Conservation (phyloP, 129 eudicot species). For the Lactuca saligna region DNA sequence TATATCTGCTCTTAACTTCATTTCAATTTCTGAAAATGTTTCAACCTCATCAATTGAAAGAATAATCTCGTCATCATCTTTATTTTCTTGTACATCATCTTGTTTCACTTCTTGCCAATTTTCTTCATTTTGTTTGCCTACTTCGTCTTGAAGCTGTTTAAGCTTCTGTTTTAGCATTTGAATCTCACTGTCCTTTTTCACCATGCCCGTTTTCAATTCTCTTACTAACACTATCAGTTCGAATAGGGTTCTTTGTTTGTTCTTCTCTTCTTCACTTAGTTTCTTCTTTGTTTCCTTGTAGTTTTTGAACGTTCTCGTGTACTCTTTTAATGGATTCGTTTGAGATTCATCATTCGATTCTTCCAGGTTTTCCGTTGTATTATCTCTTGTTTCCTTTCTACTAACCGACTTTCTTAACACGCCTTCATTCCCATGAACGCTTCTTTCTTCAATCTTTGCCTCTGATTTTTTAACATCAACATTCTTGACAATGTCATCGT, state of each 20-base stretch:
- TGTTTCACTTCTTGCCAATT: conserved; percentile 28
- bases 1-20: conserved; percentile 52
- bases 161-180: conserved; percentile 51
- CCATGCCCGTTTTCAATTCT: conserved; percentile 48
- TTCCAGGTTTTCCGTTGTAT: conserved; percentile 43
- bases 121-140: conserved; percentile 24
- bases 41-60: conserved; percentile 27
- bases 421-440: conserved; percentile 28
- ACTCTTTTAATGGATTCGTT: conserved; percentile 52
- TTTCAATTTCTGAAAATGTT: conserved; percentile 56
- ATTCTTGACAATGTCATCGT: conserved; percentile 1
- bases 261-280: conserved; percentile 53
- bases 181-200: conserved; percentile 67
- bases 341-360: conserved; percentile 33
- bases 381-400: conserved; percentile 37
- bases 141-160: conserved; percentile 25
- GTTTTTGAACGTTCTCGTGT: conserved; percentile 55
- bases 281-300: conserved; percentile 72
- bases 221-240: conserved; percentile 48
- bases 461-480: conserved; percentile 10
- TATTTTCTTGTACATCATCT: conserved; percentile 16
- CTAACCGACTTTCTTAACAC: neutral
- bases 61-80: conserved; percentile 43
- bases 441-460: neutral
- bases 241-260: conserved; percentile 34